Evolutionary conservation across 2,329 filamentous ascomycete species (phyloP).

Genomic region (Tolypocladium endophyticum): DNA sequence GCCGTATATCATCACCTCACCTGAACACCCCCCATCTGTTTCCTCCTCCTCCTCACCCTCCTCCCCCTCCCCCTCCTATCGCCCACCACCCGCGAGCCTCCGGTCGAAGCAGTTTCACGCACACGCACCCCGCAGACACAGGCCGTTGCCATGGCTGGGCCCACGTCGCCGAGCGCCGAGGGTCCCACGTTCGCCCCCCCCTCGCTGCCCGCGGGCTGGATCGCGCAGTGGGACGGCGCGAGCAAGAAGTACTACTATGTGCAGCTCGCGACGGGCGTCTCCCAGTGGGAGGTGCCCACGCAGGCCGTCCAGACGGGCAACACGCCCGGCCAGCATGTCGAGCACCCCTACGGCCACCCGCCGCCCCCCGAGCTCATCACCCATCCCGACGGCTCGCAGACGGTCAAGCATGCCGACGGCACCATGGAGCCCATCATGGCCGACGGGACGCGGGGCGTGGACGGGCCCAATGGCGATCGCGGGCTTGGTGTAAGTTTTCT

Average conservation of each 20-base stretch:
- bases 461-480: constrained; percentile 46
- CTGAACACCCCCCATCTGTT: not conserved
- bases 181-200: constrained; percentile 51
- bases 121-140: constrained; percentile 3
- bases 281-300: constrained; percentile 65
- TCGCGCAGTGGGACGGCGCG: constrained; percentile 56
- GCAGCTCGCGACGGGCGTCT: constrained; percentile 59
- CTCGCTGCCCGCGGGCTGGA: constrained; percentile 54
- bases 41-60: not conserved
- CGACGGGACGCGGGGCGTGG: constrained; percentile 37
- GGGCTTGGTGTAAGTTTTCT: constrained; percentile 51
- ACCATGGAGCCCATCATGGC: constrained; percentile 49
- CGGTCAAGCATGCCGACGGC: constrained; percentile 49
- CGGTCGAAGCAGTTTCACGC: not conserved
- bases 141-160: constrained; percentile 38
- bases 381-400: constrained; percentile 52
- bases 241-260: constrained; percentile 62
- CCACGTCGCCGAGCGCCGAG: constrained; percentile 46
- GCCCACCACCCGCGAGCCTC: not conserved
- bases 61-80: not conserved
- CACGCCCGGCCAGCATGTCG: constrained; percentile 42
- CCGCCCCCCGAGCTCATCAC: constrained; percentile 48
- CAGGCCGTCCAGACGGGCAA: constrained; percentile 51
- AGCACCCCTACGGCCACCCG: constrained; percentile 51
- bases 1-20: not conserved